Percentiles rank a stretch among this genome's conserved stretches.
phyloP scores from a whole-genome alignment of 2,329 filamentous ascomycete species.

The Fusarium nelsonii region DNA sequence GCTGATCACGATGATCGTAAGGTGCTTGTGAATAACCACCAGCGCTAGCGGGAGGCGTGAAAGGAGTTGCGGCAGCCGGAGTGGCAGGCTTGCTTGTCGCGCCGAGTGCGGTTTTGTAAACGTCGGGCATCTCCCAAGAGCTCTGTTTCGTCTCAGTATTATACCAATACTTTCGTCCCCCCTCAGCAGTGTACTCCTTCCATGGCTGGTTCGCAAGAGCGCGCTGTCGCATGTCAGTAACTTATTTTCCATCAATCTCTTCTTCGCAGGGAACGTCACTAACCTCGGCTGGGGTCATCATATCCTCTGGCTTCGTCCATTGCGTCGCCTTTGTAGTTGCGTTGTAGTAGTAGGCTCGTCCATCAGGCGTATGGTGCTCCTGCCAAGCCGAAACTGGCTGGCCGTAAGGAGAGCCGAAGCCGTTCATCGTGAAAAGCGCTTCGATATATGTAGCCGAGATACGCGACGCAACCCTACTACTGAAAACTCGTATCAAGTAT shows the following conservation, averaged over 20 bases:
- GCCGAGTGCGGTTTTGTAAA: slow-evolving; percentile 80
- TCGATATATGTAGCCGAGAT: background rate
- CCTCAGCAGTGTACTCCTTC: slow-evolving; percentile 90
- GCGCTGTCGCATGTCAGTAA: slow-evolving; percentile 61
- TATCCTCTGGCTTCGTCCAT: slow-evolving; percentile 93
- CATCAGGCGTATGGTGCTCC: slow-evolving; percentile 83
- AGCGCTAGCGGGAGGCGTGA: slow-evolving; percentile 54
- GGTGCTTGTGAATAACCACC: slow-evolving; percentile 50
- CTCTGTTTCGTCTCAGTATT: slow-evolving; percentile 93
- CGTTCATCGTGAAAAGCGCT: slow-evolving; percentile 66
- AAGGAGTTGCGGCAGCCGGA: slow-evolving; percentile 57
- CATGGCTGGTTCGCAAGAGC: slow-evolving; percentile 86
- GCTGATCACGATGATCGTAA: slow-evolving; percentile 55
- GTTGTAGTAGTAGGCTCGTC: slow-evolving; percentile 93
- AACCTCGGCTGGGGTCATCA: slow-evolving; percentile 88
- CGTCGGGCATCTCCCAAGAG: slow-evolving; percentile 93
- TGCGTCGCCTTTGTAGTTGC: slow-evolving; percentile 85
- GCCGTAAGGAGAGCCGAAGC: slow-evolving; percentile 61
- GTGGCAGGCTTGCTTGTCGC: slow-evolving; percentile 62
- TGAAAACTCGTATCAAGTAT: background rate
- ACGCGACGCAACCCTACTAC: slow-evolving; percentile 19
- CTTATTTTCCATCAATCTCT: background rate
- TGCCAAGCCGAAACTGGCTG: slow-evolving; percentile 76
- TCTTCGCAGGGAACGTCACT: slow-evolving; percentile 30
- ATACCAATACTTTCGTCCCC: slow-evolving; percentile 94